Conservation (phyloP, 2,329 filamentous ascomycete species). For the Ambrosiella cleistominuta region DNA sequence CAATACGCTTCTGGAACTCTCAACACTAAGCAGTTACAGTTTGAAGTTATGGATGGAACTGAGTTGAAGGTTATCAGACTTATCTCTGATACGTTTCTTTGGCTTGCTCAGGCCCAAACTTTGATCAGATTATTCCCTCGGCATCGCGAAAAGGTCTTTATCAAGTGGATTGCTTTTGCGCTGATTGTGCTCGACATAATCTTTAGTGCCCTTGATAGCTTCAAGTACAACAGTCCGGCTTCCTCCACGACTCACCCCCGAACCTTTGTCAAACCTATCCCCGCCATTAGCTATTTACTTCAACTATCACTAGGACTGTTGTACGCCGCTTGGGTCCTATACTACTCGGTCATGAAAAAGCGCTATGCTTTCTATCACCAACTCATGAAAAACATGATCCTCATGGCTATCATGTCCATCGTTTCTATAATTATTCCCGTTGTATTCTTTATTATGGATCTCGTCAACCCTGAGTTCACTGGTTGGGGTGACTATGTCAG, state of each 20-base stretch:
- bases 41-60: constrained; percentile 62
- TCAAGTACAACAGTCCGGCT: constrained; percentile 40
- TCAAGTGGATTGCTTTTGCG: constrained; percentile 95
- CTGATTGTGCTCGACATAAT: constrained; percentile 80
- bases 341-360: constrained; percentile 83
- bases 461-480: constrained; percentile 66
- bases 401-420: constrained; percentile 64
- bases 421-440: constrained; percentile 74
- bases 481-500: constrained; percentile 91
- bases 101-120: constrained; percentile 94
- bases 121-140: constrained; percentile 88
- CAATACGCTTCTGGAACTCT: constrained; percentile 69
- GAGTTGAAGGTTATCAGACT: constrained; percentile 82
- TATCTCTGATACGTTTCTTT: constrained; percentile 89
- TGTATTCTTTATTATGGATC: constrained; percentile 84
- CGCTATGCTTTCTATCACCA: constrained; percentile 80
- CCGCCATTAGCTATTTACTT: constrained; percentile 79
- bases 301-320: constrained; percentile 71
- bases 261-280: constrained; percentile 75
- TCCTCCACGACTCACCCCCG: constrained; percentile 39
- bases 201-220: constrained; percentile 84
- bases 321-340: constrained; percentile 86
- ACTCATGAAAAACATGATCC: constrained; percentile 73
- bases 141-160: constrained; percentile 92
- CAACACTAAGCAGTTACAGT: constrained; percentile 59